Evolutionary conservation across 768 basidiomycete genomes (phyloP), one percentile per base, ranked within the genome.

Genomic region (Asterophora lycoperdoides): DNA sequence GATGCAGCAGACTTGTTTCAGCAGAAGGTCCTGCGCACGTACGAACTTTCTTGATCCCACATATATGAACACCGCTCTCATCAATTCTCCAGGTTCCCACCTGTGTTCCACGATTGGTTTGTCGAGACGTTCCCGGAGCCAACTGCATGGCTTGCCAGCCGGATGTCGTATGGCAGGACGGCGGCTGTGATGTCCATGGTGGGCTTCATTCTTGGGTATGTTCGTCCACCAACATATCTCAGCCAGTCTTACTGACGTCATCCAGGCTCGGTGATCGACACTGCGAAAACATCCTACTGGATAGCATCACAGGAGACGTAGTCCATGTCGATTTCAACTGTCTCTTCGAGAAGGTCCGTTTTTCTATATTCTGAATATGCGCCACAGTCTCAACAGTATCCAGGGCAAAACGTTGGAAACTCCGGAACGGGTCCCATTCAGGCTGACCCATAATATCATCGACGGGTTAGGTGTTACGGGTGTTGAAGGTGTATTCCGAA

Each of bases 101-200:
- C 93, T 0, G 83, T 98, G 10, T 93, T 99, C 62, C 90, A 95
- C 56, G 90, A 96, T 56, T 99, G 96, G 96, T 98, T 99, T 65
- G 68, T 95, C 29, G 89, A 93, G 62, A 94, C 88, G 0, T 98
- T 98, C 69, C 94, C 96, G 0, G 96, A 99, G 58, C 96, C 96
- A 0, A 85, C 89, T 0, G 88, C 90, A 0, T 99, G 96, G 96
- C 77, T 98, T 13, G 79, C 85, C 1, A 89, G 89, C 63, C 83
- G 95, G n/a, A 65, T 91, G 56, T 75, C 81, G 1, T 99, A 94
- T 61, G 84, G 80, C 4, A 78, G 95, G 36, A 96, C 95, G 0
- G 80, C 89, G 0, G 96, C 95, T 0, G 96, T 98, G 46, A 98
- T 96, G 86, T 96, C 89, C 1, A 98, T 99, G 89, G 89, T 98